These are phyloP conservation scores for Exsudoporus frostii DNA, from an alignment of 768 basidiomycete genomes.

Conservation along the genomic window DNA sequence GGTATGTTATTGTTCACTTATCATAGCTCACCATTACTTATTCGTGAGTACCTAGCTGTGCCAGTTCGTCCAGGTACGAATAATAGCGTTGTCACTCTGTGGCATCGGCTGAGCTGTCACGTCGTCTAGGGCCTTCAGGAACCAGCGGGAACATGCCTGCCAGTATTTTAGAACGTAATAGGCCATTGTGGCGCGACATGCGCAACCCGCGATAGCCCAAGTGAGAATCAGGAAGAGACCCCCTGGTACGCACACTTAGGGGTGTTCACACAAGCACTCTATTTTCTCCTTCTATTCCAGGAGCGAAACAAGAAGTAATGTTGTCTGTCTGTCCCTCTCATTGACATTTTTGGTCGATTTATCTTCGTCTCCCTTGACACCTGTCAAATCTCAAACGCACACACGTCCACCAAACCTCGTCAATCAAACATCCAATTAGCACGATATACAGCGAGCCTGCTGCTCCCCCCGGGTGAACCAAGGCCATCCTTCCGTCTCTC, in stretches of 20 bases:
- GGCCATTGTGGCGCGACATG: background rate
- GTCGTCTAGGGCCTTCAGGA: no score
- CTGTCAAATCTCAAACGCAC: no score
- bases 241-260: background rate
- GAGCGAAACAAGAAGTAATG: no score
- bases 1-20: no score
- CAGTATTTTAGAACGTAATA: background rate
- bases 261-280: background rate
- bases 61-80: no score
- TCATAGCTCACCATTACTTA: no score
- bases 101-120: no score
- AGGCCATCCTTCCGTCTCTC: background rate
- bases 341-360: background rate
- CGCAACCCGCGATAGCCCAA: no score
- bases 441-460: conserved; percentile 11
- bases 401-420: no score
- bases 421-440: background rate
- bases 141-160: background rate
- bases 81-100: no score
- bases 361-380: background rate
- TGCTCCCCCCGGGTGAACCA: background rate
- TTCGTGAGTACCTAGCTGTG: no score
- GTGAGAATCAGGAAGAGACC: background rate
- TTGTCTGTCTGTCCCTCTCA: background rate
- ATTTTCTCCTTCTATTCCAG: background rate